Base-by-base conservation (phyloP, 768 basidiomycete genomes). In the Pisolithus orientalis region DNA sequence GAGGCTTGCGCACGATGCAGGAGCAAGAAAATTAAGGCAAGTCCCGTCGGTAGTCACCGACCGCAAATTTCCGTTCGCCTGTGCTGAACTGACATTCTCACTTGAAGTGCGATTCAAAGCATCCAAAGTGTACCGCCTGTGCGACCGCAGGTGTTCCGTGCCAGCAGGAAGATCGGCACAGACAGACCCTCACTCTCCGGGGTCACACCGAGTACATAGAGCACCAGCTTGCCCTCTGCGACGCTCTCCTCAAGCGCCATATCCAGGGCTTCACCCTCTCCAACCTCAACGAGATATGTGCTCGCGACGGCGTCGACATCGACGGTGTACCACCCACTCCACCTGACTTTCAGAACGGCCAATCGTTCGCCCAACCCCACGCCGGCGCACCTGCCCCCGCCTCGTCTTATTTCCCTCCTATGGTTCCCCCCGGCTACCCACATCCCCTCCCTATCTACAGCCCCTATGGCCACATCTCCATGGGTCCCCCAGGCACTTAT, bases 1-100 rank as follows among this genome's bases (percentile, higher is more conserved):
- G 90, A 93, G 73, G 90, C 90, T 57, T 93, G 90, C 76, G 85
- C 90, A 58, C 80, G 90, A 68, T 93, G 90, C 79, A 87, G 90
- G 80, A 86, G 84, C 75, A 92, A 93, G 83, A 93, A 93, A 86
- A 93, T 93, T 74, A 93, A 93, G 88, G 87, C 83, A 68, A 68
- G 77, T 72, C 74, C 82, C 83, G 82, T 76, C 75, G 76, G 74
- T 72, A 72, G 70, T 72, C 71, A 78, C 84, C 86, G 85, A 82
- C 84, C 85, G 86, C 85, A 87, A 86, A 79, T 85, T 80, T 84
- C 85, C 83, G 71, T 69, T 68, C 67, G 70, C 72, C 68, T 71
- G 65, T 68, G 40, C 59, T 66, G 62, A 70, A 70, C 67, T 65
- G 60, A 57, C 59, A 68, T 62, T 59, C 59, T 56, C 61, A 39